phyloP scores from a whole-genome alignment of 2,329 filamentous ascomycete genomes.

The Alternaria angustiovoidea region DNA sequence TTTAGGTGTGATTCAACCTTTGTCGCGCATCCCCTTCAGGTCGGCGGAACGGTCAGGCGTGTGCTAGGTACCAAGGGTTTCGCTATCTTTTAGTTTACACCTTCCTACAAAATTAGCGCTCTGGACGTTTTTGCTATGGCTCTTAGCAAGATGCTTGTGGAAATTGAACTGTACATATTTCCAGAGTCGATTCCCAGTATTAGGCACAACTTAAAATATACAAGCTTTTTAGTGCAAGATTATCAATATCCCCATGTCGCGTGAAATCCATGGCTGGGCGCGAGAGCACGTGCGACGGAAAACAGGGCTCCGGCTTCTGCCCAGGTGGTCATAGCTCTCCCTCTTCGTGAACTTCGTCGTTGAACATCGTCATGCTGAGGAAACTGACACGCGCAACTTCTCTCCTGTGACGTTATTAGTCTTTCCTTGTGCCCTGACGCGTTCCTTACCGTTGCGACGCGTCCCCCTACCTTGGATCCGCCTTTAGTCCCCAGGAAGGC shows the following conservation, averaged over 20 bases:
- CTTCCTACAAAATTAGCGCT: accelerated
- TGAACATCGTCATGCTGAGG: conserved; percentile 22
- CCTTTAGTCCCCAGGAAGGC: conserved; percentile 4
- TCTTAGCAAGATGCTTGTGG: background rate
- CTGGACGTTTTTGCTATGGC: background rate
- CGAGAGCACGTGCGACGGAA: conserved; percentile 21
- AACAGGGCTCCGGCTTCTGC: conserved; percentile 11
- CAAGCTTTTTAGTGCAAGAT: background rate
- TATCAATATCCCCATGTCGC: background rate
- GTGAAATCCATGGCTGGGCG: background rate
- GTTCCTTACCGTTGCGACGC: conserved; percentile 1
- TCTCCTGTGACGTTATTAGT: conserved; percentile 3
- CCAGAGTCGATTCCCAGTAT: background rate
- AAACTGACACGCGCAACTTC: conserved; percentile 9
- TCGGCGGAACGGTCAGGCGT: background rate
- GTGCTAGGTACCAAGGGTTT: background rate
- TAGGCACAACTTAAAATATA: background rate
- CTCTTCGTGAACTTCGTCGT: conserved; percentile 12
- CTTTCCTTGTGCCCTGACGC: conserved; percentile 5
- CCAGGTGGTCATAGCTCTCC: conserved; percentile 29
- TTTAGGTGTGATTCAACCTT: background rate
- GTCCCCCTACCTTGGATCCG: background rate
- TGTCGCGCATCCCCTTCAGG: background rate
- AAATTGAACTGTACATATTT: no score
- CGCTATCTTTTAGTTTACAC: background rate